Base-by-base conservation (phyloP, 495 filamentous ascomycete species). In the Pseudevernia furfuracea region DNA sequence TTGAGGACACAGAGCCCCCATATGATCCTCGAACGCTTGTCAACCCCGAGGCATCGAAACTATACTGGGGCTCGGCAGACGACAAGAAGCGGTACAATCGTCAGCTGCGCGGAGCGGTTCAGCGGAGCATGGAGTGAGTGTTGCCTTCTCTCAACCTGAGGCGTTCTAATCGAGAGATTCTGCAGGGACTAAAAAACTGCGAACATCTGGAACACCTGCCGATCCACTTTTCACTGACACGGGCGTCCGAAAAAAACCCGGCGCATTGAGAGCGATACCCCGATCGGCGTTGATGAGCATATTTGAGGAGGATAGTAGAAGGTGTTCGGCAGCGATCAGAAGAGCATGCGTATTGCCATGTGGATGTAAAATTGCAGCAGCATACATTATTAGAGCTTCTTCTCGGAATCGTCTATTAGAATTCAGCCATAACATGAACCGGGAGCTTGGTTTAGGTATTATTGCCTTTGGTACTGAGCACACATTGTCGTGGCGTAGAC, bases 11-110 rank as follows among this genome's bases (percentile, higher is more conserved):
- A 49, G 78, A 80, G 0, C 92, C 93, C 1, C 85, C 89, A 0
- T 97, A 93, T 70, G 95, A 98, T 72, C 94, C 94, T 1, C 80
- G 94, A 61, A 95, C 90, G 14, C 81, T 89, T 0, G 92, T 98
- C 36, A 87, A 96, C 68, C 87, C 84, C 4, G 92, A 96, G 68
- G 94, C 93, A 11, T 85, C 89, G 23, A 90, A 85, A 72, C 76
- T 97, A 28, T 96, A 86, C 71, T 98, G 94, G 94, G 92, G 92
- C 6, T 80, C 81, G 0, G 73, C 82, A 8, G 87, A 93, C 0
- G 87, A 92, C 41, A 87, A 89, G 64, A 94, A 88, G 75, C 74
- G 84, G 67, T 98, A 97, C 78, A 89, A 89, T 66, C 82, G 92
- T 62, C 87, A 86, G 69, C 77, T 97, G 49, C 84, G 94, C 61